Evolutionary conservation across 441 rosid genomes (phyloP).

Genomic region (Iberis amara): DNA sequence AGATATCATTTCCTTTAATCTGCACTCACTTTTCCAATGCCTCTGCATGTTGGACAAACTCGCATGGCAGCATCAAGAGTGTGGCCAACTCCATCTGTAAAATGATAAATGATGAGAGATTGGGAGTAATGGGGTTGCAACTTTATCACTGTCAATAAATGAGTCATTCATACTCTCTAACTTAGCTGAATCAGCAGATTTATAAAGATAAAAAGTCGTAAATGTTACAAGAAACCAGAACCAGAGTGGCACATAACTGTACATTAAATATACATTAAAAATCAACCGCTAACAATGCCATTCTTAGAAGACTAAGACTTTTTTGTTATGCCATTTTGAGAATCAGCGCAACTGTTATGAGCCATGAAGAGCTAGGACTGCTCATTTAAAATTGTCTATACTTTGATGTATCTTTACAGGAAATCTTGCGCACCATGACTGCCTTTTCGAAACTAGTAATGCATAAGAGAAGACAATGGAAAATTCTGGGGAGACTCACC

Average conservation of each 20-base stretch:
- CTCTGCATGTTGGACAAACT: conserved; percentile 74
- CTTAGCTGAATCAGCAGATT: conserved; percentile 12
- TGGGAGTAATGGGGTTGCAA: conserved; percentile 10
- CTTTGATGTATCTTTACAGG: conserved; percentile 1
- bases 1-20: conserved; percentile 18
- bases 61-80: conserved; percentile 49
- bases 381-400: conserved; percentile 9
- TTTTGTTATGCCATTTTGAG: conserved; percentile 9
- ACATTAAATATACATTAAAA: neutral
- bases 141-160: conserved; percentile 17
- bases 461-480: conserved; percentile 18
- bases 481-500: conserved; percentile 42
- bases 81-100: conserved; percentile 79
- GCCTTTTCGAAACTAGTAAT: conserved; percentile 13
- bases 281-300: conserved; percentile 5
- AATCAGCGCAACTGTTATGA: conserved; percentile 6
- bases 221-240: conserved; percentile 10
- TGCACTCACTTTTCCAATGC: conserved; percentile 67
- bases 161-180: conserved; percentile 3
- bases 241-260: neutral
- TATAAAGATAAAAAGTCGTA: conserved; percentile 2
- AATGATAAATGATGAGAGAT: conserved; percentile 21
- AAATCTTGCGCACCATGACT: conserved; percentile 7
- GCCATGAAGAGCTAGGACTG: conserved; percentile 1
- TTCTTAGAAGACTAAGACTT: conserved; percentile 6